phyloP scores from a whole-genome alignment of 2,329 filamentous ascomycete species.

The Penicillium decumbens region DNA sequence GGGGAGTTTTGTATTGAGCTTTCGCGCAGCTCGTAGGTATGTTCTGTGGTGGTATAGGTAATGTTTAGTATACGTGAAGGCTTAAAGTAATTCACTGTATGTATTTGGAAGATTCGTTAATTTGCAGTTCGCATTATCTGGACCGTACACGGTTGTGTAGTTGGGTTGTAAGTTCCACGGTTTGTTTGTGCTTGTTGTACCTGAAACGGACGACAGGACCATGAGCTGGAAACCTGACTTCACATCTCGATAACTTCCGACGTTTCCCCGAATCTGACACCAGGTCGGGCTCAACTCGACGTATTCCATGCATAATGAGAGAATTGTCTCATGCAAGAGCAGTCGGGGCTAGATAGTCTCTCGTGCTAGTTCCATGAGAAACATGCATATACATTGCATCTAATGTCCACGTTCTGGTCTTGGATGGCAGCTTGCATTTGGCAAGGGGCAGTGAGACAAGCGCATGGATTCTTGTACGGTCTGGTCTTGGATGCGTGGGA shows the following conservation, averaged over 20 bases:
- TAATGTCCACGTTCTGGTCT: conserved; percentile 7
- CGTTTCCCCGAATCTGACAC: background rate
- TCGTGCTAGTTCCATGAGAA: background rate
- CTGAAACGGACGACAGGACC: background rate
- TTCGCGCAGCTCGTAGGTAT: conserved; percentile 31
- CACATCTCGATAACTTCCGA: background rate
- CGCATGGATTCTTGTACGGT: background rate
- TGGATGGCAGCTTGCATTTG: background rate
- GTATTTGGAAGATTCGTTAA: background rate
- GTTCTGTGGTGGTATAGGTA: background rate
- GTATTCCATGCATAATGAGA: background rate
- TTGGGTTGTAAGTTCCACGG: background rate
- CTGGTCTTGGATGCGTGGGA: background rate
- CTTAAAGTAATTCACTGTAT: background rate
- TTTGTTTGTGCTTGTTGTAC: background rate
- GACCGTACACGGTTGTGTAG: background rate
- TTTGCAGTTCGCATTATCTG: too few species aligned
- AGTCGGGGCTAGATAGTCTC: background rate
- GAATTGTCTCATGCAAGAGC: background rate
- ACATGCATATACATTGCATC: background rate
- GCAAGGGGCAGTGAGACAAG: conserved; percentile 1
- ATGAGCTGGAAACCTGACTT: background rate
- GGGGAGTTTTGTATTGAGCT: conserved; percentile 70
- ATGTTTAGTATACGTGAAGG: background rate
- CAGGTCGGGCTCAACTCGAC: background rate